Percentiles rank a stretch among this genome's conserved stretches.
Conservation (phyloP, 345 rosid genomes). For the Melaleuca alternifolia region DNA sequence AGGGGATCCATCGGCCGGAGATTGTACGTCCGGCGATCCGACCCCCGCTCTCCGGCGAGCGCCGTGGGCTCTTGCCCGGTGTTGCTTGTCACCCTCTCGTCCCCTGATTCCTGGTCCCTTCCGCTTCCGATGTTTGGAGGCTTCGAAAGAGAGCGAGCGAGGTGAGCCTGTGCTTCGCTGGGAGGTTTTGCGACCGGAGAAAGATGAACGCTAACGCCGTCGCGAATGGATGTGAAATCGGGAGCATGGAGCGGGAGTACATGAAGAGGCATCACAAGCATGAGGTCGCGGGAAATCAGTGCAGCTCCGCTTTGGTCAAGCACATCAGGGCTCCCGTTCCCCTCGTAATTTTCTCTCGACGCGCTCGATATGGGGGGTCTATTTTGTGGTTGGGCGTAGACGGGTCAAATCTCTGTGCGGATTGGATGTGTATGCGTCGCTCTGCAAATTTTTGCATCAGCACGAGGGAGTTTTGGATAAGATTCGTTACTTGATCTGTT, state of each 20-base stretch:
- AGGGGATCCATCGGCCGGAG: neutral
- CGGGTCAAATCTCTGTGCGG: neutral
- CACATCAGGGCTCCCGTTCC: constrained; percentile 92
- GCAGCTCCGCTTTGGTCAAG: constrained; percentile 65
- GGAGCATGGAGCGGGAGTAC: constrained; percentile 38
- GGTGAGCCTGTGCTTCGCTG: neutral
- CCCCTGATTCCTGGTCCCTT: neutral
- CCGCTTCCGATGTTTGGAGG: neutral
- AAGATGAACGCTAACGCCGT: constrained; percentile 29
- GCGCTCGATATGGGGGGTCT: neutral
- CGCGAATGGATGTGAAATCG: constrained; percentile 11
- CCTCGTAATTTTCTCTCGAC: constrained; percentile 42
- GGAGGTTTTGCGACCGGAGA: neutral
- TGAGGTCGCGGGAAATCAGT: constrained; percentile 59
- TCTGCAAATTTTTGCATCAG: neutral
- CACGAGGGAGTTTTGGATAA: neutral
- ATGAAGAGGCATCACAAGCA: constrained; percentile 53
- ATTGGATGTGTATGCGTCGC: neutral
- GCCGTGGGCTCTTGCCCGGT: neutral
- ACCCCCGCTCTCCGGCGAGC: neutral
- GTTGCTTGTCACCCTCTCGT: neutral
- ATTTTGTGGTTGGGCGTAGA: neutral
- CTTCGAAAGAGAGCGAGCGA: neutral
- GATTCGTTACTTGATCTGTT: neutral
- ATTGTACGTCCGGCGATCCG: neutral